A percentile compares a stretch with the other conserved stretches of the same genome.
Evolutionary conservation across 2,329 filamentous ascomycete genomes (phyloP).

Genomic region (Fusarium lyarnte): DNA sequence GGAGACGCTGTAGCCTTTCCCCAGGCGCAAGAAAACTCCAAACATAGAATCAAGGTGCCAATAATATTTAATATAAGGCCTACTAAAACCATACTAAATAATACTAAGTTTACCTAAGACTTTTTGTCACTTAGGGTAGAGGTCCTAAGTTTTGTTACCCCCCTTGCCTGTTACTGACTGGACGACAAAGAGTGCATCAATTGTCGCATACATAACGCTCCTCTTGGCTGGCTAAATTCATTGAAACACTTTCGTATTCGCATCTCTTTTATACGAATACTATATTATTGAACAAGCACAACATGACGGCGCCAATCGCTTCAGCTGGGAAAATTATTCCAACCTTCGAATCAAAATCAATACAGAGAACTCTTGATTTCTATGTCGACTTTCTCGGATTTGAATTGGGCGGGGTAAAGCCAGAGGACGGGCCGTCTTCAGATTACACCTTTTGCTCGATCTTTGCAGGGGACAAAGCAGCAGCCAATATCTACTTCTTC

Average conservation of each 20-base stretch:
- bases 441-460: constrained; percentile 28
- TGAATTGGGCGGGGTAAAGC: constrained; percentile 13
- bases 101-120: too few relatives aligned
- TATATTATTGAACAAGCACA: not conserved
- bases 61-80: too few relatives aligned
- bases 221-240: not conserved
- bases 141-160: too few relatives aligned
- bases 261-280: constrained; percentile 26
- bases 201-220: constrained; percentile 9
- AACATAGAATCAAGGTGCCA: too few relatives aligned
- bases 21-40: too few relatives aligned
- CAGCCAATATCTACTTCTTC: constrained; percentile 33
- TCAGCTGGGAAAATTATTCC: constrained; percentile 32
- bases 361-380: constrained; percentile 15
- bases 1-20: not conserved
- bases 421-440: constrained; percentile 5
- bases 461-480: constrained; percentile 20
- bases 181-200: constrained; percentile 1
- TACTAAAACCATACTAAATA: too few relatives aligned
- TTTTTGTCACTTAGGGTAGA: too few relatives aligned
- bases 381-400: constrained; percentile 23
- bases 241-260: constrained; percentile 26
- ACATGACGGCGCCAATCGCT: constrained; percentile 16
- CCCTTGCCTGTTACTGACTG: not conserved
- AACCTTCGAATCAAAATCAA: constrained; percentile 27